Evolutionary conservation across 176 grass and related monocot genomes (phyloP).

Genomic region (Chrysopogon serrulatus): DNA sequence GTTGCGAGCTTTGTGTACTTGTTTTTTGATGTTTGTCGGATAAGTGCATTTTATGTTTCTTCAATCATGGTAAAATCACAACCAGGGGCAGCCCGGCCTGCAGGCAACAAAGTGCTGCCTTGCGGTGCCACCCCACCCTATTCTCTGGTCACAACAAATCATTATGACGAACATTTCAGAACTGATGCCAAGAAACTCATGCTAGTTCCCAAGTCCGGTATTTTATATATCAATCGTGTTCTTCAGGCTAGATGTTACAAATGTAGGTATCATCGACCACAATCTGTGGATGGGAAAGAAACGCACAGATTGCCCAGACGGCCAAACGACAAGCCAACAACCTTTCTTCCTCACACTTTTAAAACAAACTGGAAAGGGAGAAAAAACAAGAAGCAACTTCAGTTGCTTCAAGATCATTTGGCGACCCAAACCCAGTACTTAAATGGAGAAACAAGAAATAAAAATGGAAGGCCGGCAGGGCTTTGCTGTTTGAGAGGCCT

Average conservation of each 20-base stretch:
- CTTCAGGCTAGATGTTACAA: neutral
- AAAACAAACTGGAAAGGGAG: conserved; percentile 19
- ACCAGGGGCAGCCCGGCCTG: too few species aligned
- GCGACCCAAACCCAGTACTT: conserved; percentile 1
- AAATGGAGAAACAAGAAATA: neutral
- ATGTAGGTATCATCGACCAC: conserved; percentile 33
- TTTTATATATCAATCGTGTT: neutral
- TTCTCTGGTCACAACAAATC: too few species aligned
- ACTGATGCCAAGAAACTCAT: neutral
- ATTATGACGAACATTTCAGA: too few species aligned
- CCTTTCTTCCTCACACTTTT: neutral
- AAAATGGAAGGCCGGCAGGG: neutral
- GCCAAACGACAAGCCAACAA: conserved; percentile 10
- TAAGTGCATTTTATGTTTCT: too few species aligned
- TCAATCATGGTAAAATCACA: too few species aligned
- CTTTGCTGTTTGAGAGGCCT: conserved; percentile 54
- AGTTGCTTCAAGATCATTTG: neutral
- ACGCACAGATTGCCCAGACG: conserved; percentile 32
- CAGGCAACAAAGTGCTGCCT: too few species aligned
- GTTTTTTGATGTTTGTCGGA: too few species aligned
- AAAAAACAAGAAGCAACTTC: neutral
- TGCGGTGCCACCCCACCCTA: too few species aligned
- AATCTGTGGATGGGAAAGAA: conserved; percentile 12
- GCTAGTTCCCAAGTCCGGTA: too few species aligned
- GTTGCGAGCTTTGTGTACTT: too few species aligned